These are phyloP conservation scores for Chrysanthemum lavandulifolium DNA, from an alignment of 129 eudicot species.

Conservation along the genomic window DNA sequence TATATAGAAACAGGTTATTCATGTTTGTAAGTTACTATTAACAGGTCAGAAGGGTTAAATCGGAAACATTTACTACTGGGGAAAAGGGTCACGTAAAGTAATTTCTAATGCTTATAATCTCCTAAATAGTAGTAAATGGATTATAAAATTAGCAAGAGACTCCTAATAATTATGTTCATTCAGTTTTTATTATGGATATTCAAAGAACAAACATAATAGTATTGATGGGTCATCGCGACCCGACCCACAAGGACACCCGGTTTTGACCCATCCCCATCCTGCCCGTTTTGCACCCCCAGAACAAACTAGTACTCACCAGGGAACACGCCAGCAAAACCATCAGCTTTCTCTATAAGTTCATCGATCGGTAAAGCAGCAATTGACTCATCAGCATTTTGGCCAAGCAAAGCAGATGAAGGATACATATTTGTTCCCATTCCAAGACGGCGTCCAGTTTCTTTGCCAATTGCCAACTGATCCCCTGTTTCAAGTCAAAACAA, in stretches of 20 bases:
- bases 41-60: no score
- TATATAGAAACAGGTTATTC: no score
- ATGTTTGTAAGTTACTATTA: no score
- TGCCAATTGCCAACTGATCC: conserved; percentile 89
- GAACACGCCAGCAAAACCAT: conserved; percentile 95
- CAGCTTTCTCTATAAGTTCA: conserved; percentile 90
- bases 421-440: conserved; percentile 98
- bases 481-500: conserved; percentile 38
- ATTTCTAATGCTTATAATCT: no score
- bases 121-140: no score
- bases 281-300: not conserved
- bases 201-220: not conserved
- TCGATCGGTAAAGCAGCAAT: conserved; percentile 79
- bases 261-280: not conserved
- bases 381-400: conserved; percentile 83
- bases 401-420: conserved; percentile 86
- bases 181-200: not conserved
- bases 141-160: no score
- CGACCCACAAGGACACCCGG: not conserved
- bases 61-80: no score
- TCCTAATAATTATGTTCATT: no score
- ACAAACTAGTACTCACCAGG: conserved; percentile 50
- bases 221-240: not conserved
- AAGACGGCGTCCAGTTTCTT: conserved; percentile 86
- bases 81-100: no score